Conservation (phyloP, 176 grass and related monocot species). For the Paspalum notatum region DNA sequence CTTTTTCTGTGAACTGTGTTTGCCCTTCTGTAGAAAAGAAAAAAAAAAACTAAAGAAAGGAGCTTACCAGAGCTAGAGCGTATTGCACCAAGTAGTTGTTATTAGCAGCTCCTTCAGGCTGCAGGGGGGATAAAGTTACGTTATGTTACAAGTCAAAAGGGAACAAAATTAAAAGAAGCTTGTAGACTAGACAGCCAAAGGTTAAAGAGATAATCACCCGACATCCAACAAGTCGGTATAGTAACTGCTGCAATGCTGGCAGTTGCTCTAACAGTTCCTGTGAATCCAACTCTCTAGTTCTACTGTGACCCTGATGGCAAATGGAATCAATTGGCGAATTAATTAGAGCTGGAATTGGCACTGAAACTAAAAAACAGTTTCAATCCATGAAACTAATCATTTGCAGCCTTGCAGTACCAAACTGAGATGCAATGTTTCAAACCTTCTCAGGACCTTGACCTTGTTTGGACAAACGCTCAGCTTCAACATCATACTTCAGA, state of each 20-base stretch:
- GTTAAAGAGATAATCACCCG: conserved; percentile 58
- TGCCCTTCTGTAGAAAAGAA: too few relatives aligned
- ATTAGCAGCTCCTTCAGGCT: conserved; percentile 93
- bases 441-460: conserved; percentile 94
- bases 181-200: not conserved
- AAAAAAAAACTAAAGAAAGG: too few relatives aligned
- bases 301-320: conserved; percentile 79
- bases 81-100: conserved; percentile 96
- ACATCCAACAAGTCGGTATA: conserved; percentile 94
- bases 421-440: conserved; percentile 29
- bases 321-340: conserved; percentile 19
- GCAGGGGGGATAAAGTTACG: conserved; percentile 20
- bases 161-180: not conserved
- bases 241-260: conserved; percentile 94
- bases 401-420: conserved; percentile 2
- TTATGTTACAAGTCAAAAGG: not conserved
- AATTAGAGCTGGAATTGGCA: conserved; percentile 10
- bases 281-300: conserved; percentile 82
- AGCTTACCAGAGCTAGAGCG: conserved; percentile 94
- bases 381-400: conserved; percentile 26
- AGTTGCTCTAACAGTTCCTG: conserved; percentile 92
- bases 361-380: not conserved
- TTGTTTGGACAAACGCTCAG: conserved; percentile 86
- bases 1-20: too few relatives aligned
- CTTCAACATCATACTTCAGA: conserved; percentile 95